Evolutionary conservation across 2,329 filamentous ascomycete species (phyloP).

Genomic region (Cladorrhinum sp.): DNA sequence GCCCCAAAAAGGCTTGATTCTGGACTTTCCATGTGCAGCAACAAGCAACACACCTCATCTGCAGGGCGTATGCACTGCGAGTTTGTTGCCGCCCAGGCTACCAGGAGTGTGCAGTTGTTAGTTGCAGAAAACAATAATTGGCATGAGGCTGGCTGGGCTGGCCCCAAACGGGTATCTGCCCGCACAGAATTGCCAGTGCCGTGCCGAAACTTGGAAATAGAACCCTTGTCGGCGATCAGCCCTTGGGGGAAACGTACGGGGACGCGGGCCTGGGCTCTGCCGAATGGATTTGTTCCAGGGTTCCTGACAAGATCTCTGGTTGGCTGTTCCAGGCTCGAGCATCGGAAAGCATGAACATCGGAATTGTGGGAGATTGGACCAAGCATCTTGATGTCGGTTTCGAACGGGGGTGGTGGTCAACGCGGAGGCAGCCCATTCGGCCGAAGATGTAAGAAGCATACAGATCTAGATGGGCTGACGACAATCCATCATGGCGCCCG

Average conservation of each 20-base stretch:
- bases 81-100: neutral
- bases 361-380: constrained; percentile 20
- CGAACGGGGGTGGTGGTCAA: neutral
- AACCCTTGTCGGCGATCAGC: constrained; percentile 22
- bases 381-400: neutral
- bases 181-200: neutral
- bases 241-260: constrained; percentile 1
- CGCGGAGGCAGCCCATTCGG: constrained; percentile 21
- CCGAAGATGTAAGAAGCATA: neutral
- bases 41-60: neutral
- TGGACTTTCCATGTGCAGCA: neutral
- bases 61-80: constrained; percentile 3
- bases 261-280: constrained; percentile 1
- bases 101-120: neutral
- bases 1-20: neutral
- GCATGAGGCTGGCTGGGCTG: neutral
- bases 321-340: constrained; percentile 5
- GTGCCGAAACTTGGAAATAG: constrained; percentile 1
- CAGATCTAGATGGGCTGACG: too few relatives aligned
- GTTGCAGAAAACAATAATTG: neutral
- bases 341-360: constrained; percentile 1
- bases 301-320: constrained; percentile 2
- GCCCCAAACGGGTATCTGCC: neutral
- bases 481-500: neutral
- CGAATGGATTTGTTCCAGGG: neutral